Evolutionary conservation across 2,329 filamentous ascomycete species (phyloP).

Genomic region (Cordyceps pruinosa): DNA sequence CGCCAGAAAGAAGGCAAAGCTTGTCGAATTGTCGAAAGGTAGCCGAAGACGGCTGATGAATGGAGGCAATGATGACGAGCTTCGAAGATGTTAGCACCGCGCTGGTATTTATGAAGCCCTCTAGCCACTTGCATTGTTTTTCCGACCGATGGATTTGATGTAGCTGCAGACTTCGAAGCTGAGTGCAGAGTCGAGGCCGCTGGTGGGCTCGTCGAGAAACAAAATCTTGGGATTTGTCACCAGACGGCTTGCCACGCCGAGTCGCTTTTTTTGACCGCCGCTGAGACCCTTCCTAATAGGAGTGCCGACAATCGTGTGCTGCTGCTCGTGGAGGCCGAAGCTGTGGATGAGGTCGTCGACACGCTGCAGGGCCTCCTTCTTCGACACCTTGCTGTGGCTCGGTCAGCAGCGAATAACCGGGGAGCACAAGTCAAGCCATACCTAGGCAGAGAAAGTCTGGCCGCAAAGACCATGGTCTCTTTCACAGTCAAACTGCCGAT

Average conservation of each 20-base stretch:
- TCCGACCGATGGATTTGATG: conserved; percentile 57
- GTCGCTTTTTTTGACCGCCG: conserved; percentile 75
- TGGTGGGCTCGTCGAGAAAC: conserved; percentile 80
- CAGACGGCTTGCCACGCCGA: conserved; percentile 73
- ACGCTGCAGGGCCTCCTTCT: conserved; percentile 52
- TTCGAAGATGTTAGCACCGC: conserved; percentile 26
- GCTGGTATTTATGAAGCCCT: not conserved
- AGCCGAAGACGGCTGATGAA: conserved; percentile 76
- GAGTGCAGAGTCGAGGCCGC: conserved; percentile 71
- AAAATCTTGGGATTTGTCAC: conserved; percentile 75
- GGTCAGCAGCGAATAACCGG: not conserved
- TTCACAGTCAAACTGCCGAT: conserved; percentile 73
- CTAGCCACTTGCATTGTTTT: conserved; percentile 50
- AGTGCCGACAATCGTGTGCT: conserved; percentile 69
- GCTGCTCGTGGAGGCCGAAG: conserved; percentile 66
- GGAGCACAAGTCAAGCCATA: not conserved
- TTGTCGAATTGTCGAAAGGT: conserved; percentile 79
- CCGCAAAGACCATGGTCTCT: conserved; percentile 74
- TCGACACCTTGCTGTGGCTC: conserved; percentile 27
- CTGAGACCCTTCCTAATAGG: conserved; percentile 77
- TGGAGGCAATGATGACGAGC: conserved; percentile 73
- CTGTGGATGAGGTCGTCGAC: conserved; percentile 61
- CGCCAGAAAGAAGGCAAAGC: conserved; percentile 64
- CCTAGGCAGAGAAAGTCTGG: conserved; percentile 47
- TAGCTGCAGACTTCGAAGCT: conserved; percentile 72